Evolutionary conservation across 768 basidiomycete genomes (phyloP).

Genomic region (Jaapia argillacea): DNA sequence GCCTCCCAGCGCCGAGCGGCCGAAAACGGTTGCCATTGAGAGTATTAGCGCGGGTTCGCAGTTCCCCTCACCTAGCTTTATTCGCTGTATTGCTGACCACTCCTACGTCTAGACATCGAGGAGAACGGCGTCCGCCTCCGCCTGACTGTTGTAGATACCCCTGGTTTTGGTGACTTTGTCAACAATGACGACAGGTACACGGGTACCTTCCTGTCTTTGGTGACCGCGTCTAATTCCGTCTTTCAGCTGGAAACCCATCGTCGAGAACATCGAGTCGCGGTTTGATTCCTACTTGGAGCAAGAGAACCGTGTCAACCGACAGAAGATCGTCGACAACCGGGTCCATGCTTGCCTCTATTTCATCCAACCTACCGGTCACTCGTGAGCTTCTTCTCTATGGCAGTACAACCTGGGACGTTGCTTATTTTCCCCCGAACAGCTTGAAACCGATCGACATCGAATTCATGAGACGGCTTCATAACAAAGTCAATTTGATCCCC

Average conservation of each 20-base stretch:
- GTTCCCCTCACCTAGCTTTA: background rate
- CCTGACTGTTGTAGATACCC: constrained; percentile 98
- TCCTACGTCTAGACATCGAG: constrained; percentile 72
- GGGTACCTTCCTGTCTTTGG: constrained; percentile 8
- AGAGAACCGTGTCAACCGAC: constrained; percentile 95
- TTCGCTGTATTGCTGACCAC: background rate
- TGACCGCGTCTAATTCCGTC: constrained; percentile 9
- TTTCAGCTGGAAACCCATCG: constrained; percentile 91
- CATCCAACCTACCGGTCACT: constrained; percentile 96
- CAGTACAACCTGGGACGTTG: constrained; percentile 4
- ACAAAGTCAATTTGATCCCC: constrained; percentile 96
- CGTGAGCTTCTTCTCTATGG: constrained; percentile 43
- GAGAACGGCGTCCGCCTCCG: constrained; percentile 96
- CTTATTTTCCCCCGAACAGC: constrained; percentile 27
- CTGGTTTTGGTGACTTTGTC: constrained; percentile 98
- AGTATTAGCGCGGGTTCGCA: constrained; percentile 90
- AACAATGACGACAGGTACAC: constrained; percentile 95
- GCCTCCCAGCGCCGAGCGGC: constrained; percentile 75
- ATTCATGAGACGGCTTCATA: constrained; percentile 96
- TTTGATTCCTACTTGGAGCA: constrained; percentile 98
- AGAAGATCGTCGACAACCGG: constrained; percentile 91
- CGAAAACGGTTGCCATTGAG: constrained; percentile 95
- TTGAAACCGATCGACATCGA: constrained; percentile 98
- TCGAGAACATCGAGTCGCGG: constrained; percentile 96
- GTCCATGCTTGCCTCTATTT: constrained; percentile 99